Percentiles rank a stretch among this genome's conserved stretches.
Evolutionary conservation across 345 rosid genomes (phyloP).

Genomic region (Arabidopsis thaliana): TAIR10.1 NC_003075.7:9716501-9717000

Average conservation of each 20-base stretch:
- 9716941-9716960: slow-evolving; percentile 12
- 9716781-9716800: neutral
- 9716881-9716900: slow-evolving; percentile 9
- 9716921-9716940: neutral
- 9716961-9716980: slow-evolving; percentile 53
- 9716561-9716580: neutral
- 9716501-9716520: slow-evolving; percentile 98
- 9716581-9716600: neutral
- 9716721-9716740: neutral
- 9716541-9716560: neutral
- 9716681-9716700: no score
- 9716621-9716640: neutral
- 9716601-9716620: neutral
- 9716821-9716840: neutral
- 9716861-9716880: neutral
- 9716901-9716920: neutral
- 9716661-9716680: neutral
- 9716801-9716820: neutral
- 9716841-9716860: slow-evolving; percentile 15
- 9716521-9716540: slow-evolving; percentile 84
- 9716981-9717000: slow-evolving; percentile 98
- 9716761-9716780: neutral
- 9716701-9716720: no score
- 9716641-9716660: neutral
- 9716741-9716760: neutral